Evolutionary conservation across 2,329 filamentous ascomycete genomes (phyloP).

Genomic region (Epichloe coenophiala): DNA sequence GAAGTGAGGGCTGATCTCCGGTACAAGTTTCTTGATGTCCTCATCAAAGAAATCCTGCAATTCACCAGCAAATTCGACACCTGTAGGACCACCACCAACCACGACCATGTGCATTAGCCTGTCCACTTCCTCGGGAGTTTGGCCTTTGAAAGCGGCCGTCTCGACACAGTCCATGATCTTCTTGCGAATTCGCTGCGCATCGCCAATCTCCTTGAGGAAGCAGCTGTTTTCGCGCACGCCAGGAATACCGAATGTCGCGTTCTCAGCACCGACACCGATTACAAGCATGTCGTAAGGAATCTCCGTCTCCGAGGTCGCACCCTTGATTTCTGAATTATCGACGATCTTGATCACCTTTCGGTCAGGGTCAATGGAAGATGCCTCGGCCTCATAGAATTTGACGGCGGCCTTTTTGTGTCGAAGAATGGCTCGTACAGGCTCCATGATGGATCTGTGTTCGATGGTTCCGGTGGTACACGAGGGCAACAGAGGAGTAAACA

Average conservation of each 20-base stretch:
- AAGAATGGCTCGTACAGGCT: conserved; percentile 90
- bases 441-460: conserved; percentile 99
- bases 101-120: conserved; percentile 97
- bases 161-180: conserved; percentile 99
- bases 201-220: conserved; percentile 96
- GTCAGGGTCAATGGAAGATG: conserved; percentile 86
- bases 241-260: conserved; percentile 94
- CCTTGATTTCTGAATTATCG: conserved; percentile 89
- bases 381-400: conserved; percentile 96
- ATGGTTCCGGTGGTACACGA: conserved; percentile 96
- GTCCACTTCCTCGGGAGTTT: conserved; percentile 74
- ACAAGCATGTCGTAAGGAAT: conserved; percentile 98
- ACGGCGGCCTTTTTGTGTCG: conserved; percentile 88
- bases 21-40: conserved; percentile 95
- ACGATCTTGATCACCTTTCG: conserved; percentile 79
- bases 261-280: conserved; percentile 92
- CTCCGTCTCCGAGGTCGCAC: conserved; percentile 67
- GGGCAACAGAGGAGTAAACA: conserved; percentile 93
- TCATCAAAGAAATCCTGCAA: conserved; percentile 98
- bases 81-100: conserved; percentile 83
- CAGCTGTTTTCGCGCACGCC: conserved; percentile 91
- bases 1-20: conserved; percentile 89
- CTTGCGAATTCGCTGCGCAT: conserved; percentile 92
- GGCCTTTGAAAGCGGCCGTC: conserved; percentile 96
- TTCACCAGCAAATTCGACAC: conserved; percentile 96